Evolutionary conservation across 75 land plant species (phyloP), one percentile per base, ranked within the genome.

Genomic region (Chamaecyparis obtusa): DNA sequence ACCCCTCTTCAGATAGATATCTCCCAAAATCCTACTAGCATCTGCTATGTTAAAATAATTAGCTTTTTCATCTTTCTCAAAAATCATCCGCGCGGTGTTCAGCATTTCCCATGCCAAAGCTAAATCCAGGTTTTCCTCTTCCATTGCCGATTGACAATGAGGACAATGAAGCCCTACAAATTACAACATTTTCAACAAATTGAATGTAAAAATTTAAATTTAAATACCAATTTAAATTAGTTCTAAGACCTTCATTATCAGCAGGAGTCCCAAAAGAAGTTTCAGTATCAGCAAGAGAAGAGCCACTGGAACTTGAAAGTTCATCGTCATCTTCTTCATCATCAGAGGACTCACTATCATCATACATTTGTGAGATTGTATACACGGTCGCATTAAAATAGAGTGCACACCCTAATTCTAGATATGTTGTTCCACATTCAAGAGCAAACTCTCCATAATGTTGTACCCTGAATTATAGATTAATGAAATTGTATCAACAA

Each of bases 31-130:
- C 88, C 94, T 89, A 82, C 92, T 88, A 56, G 94, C 30, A 41
- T 79, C 49, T 6, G 46, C 82, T 24, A 79, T 79, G 48, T 43
- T 19, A 19, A 79, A 19, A 37, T 21, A 9, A 79, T 79, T 37
- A 79, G 46, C 49, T 21, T 79, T 41, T 17, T 79, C 2, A 43
- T 79, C 46, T 1, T 24, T 16, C n/a, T 79, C 97, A 89, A 90
- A 92, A 84, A 98, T 96, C 76, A 94, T 97, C 83, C 99, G 91
- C 9, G 99, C 97, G 90, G 95, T 88, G 84, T 98, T 98, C 39
- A 98, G 89, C 98, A 96, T 93, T 88, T 94, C 95, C 97, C 97
- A 98, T 46, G 99, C 96, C 86, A 94, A 89, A 87, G 95, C 99
- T 88, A 98, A 83, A 88, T 98, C 97, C 71, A 96, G 91, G 46